Evolutionary conservation across 2,329 filamentous ascomycete species (phyloP).

Genomic region (Paecilomyces formosus): DNA sequence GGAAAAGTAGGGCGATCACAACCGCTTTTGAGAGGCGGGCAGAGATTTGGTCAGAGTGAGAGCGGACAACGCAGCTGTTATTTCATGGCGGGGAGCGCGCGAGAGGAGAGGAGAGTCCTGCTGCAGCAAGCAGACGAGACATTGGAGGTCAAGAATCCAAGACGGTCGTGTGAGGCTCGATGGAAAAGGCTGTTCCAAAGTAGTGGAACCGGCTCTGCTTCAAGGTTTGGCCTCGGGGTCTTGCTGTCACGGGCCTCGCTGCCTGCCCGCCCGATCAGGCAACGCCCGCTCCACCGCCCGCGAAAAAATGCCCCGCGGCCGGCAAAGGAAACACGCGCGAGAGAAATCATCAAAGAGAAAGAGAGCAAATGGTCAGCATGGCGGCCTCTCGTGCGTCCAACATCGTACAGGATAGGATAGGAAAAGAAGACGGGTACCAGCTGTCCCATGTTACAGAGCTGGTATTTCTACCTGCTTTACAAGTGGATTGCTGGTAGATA

Average conservation of each 20-base stretch:
- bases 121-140: not conserved
- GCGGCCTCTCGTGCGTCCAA: not conserved
- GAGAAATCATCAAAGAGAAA: not conserved
- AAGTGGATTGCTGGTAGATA: constrained; percentile 20
- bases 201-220: constrained; percentile 22
- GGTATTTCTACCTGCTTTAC: constrained; percentile 13
- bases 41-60: not conserved
- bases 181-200: constrained; percentile 25
- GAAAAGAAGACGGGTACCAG: constrained; percentile 6
- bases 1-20: constrained; percentile 4
- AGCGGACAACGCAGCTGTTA: constrained; percentile 18
- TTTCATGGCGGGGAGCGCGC: constrained; percentile 24
- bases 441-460: constrained; percentile 13
- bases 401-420: not conserved
- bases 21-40: constrained; percentile 1
- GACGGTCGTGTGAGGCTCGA: constrained; percentile 27
- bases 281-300: constrained; percentile 11
- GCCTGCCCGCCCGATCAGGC: constrained; percentile 16
- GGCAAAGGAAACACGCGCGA: constrained; percentile 6
- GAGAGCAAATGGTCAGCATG: not conserved
- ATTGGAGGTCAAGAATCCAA: constrained; percentile 13
- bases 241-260: constrained; percentile 17
- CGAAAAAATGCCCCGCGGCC: constrained; percentile 15
- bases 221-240: constrained; percentile 17
- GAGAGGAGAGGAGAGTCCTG: constrained; percentile 10